Evolutionary conservation across 2,329 filamentous ascomycete species (phyloP), one percentile per base, ranked within the genome.

Genomic region (Sclerotinia nivalis): DNA sequence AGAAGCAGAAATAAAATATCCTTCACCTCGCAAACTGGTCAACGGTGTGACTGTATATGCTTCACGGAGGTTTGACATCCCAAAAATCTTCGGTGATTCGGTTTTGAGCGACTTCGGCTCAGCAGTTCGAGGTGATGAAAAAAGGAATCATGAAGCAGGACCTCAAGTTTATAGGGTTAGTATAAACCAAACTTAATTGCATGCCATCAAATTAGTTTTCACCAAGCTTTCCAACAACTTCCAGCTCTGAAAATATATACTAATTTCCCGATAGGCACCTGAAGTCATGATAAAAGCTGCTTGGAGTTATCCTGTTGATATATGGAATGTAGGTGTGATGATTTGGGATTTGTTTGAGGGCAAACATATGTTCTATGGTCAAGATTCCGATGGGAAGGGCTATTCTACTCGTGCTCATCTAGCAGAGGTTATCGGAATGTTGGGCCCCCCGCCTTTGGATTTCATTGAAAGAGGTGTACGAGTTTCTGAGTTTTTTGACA

Each of bases 61-160:
- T 0, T 85, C 83, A 8, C 80, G 80, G 1, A 74, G 79, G n/a
- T 78, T 85, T 5, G 69, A 73, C 70, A 72, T 78, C 55, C 80
- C 80, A 0, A 79, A 76, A 20, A 47, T 72, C 1, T 72, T 71
- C 40, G 80, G 80, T 0, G 72, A 74, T 0, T 78, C 79, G 0
- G 77, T 84, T 0, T 76, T 86, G 5, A 83, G 83, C 68, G 84
- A 87, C 71, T 84, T 86, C 70, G 83, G 84, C 13, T 83, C 83
- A 0, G 83, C 83, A 2, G 76, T 84, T 1, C 0, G 13, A 0
- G 81, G 81, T 1, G 79, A 80, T 28, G 20, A 60, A 25, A 69
- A 81, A 22, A 80, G 82, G 59, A 54, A 62, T 9, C 76, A 81
- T 10, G 77, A 81, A 55, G 73, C 81, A 0, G 80, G 82, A 66